Conservation (phyloP, 352 stramenopile genomes). For the Globisporangium cederbergense region DNA sequence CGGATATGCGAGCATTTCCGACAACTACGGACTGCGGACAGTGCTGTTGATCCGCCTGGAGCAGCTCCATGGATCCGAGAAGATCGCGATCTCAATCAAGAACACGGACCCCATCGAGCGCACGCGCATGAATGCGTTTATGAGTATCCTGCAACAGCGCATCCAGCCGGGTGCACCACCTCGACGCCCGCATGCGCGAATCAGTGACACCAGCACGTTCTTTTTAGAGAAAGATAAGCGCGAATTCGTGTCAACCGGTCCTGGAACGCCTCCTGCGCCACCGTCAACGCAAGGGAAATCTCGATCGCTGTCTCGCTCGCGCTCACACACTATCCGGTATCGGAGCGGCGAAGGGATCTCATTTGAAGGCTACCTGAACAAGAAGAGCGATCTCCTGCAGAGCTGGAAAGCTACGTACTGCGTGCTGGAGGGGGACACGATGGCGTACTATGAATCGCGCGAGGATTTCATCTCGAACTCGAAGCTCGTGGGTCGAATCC, state of each 20-base stretch:
- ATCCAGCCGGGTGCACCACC: constrained; percentile 53
- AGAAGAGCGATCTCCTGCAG: constrained; percentile 74
- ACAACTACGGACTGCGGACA: constrained; percentile 40
- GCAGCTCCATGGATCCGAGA: constrained; percentile 64
- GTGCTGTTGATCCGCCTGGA: constrained; percentile 62
- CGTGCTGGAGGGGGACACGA: constrained; percentile 71
- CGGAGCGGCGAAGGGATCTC: constrained; percentile 61
- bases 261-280: constrained; percentile 6
- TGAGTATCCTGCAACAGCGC: constrained; percentile 53
- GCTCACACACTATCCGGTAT: constrained; percentile 69
- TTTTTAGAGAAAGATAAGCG: constrained; percentile 50
- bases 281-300: neutral
- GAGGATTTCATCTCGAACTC: constrained; percentile 82
- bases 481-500: constrained; percentile 73
- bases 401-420: constrained; percentile 77
- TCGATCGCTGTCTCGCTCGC: constrained; percentile 20
- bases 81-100: constrained; percentile 61
- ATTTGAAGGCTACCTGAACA: constrained; percentile 83
- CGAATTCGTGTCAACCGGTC: neutral
- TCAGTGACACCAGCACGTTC: constrained; percentile 40
- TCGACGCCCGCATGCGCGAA: constrained; percentile 33
- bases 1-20: constrained; percentile 48
- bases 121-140: constrained; percentile 43
- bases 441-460: constrained; percentile 76
- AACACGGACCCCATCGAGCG: constrained; percentile 64